A percentile compares a stretch with the other conserved stretches of the same genome.
Evolutionary conservation across 169 alveolate species (phyloP).

Genomic region (Eimeria acervulina): DNA sequence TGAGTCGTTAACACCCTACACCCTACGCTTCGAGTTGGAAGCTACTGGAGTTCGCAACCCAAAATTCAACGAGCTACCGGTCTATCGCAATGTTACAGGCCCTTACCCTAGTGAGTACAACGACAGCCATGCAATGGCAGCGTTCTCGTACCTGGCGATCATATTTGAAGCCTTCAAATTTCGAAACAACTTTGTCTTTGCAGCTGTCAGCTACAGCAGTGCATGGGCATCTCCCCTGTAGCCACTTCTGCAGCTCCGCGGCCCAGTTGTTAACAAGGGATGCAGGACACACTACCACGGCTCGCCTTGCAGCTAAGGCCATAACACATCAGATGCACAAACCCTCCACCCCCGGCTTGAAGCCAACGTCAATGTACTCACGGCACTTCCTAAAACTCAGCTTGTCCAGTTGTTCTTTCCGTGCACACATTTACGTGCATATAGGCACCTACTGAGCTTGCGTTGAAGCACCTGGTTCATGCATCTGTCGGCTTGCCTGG

Average conservation of each 20-base stretch:
- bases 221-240: conserved; percentile 92
- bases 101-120: background rate
- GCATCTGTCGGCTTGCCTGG: conserved; percentile 63
- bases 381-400: background rate
- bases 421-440: background rate
- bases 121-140: background rate
- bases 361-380: background rate
- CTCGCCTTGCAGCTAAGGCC: conserved; percentile 91
- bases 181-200: conserved; percentile 93
- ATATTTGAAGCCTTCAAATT: conserved; percentile 93
- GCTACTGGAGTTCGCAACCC: background rate
- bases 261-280: conserved; percentile 96
- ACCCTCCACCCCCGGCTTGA: background rate
- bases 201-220: conserved; percentile 94
- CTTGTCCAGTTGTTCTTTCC: background rate
- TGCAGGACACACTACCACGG: conserved; percentile 96
- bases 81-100: background rate
- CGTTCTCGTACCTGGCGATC: conserved; percentile 86
- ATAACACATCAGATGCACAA: background rate
- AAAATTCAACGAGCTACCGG: background rate
- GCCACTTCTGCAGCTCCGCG: conserved; percentile 96
- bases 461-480: background rate
- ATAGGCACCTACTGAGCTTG: background rate
- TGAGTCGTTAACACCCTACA: background rate
- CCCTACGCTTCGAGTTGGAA: background rate